These are phyloP conservation scores for Mycena capillaripes DNA, from an alignment of 768 basidiomycete genomes.

Conservation along the genomic window DNA sequence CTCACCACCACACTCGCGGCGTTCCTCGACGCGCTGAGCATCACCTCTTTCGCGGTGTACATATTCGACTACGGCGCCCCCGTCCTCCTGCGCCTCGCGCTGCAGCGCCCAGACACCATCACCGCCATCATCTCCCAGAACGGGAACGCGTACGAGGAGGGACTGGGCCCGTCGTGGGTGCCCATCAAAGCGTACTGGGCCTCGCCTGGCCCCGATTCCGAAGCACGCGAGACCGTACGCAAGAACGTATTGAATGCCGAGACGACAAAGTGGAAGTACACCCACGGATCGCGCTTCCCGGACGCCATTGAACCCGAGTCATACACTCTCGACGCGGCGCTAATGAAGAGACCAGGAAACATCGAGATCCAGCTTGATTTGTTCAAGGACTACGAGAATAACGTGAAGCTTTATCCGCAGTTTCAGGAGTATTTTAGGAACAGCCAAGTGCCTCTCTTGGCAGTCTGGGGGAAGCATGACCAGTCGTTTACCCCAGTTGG, in stretches of 20 bases:
- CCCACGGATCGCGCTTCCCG: conserved; percentile 51
- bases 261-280: conserved; percentile 54
- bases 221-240: conserved; percentile 42
- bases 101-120: conserved; percentile 56
- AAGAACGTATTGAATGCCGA: conserved; percentile 41
- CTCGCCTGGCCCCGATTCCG: conserved; percentile 45
- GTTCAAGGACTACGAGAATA: conserved; percentile 55
- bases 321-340: conserved; percentile 56
- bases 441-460: conserved; percentile 55
- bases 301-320: conserved; percentile 51
- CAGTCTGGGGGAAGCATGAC: conserved; percentile 65
- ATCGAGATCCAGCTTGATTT: conserved; percentile 57
- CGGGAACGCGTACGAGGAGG: conserved; percentile 63
- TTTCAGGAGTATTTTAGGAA: conserved; percentile 59
- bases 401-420: conserved; percentile 57
- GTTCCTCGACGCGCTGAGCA: conserved; percentile 55
- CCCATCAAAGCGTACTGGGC: conserved; percentile 49
- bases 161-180: conserved; percentile 58
- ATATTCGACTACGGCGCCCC: conserved; percentile 66
- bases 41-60: conserved; percentile 58
- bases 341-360: conserved; percentile 54
- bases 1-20: conserved; percentile 53
- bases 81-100: conserved; percentile 52
- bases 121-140: conserved; percentile 63
- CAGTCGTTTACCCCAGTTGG: conserved; percentile 56